These are phyloP conservation scores for Agrocybe chaxingu DNA, from an alignment of 768 basidiomycete genomes.

Conservation along the genomic window DNA sequence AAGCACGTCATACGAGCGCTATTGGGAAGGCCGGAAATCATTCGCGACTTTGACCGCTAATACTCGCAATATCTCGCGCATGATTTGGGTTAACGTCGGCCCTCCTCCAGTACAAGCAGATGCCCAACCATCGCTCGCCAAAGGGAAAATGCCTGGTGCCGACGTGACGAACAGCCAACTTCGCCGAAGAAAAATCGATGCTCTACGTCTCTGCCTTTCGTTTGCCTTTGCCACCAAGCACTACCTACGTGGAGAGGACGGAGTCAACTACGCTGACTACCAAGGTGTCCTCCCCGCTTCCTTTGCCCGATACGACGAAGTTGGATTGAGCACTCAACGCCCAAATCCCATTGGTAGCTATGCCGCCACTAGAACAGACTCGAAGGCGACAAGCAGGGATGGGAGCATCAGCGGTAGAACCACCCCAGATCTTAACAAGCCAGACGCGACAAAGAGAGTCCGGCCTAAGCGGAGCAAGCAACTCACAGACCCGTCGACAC, in stretches of 20 bases:
- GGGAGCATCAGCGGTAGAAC: slow-evolving; percentile 30
- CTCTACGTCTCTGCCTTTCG: slow-evolving; percentile 62
- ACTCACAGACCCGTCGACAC: slow-evolving; percentile 46
- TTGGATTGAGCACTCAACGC: slow-evolving; percentile 33
- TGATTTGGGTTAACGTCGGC: slow-evolving; percentile 78
- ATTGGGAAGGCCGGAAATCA: slow-evolving; percentile 85
- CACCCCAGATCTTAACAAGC: slow-evolving; percentile 28
- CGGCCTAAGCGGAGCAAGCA: slow-evolving; percentile 69
- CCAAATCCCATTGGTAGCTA: slow-evolving; percentile 34
- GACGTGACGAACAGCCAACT: slow-evolving; percentile 50
- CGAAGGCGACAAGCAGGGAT: slow-evolving; percentile 23
- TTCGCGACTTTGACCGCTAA: slow-evolving; percentile 72
- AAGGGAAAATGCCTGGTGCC: slow-evolving; percentile 50
- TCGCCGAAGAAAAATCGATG: slow-evolving; percentile 64
- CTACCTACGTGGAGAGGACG: slow-evolving; percentile 84
- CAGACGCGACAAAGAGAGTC: slow-evolving; percentile 65
- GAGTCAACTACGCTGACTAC: slow-evolving; percentile 67
- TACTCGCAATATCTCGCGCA: slow-evolving; percentile 72
- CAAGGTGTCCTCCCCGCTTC: slow-evolving; percentile 60
- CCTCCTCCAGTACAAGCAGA: slow-evolving; percentile 45
- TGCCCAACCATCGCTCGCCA: slow-evolving; percentile 35
- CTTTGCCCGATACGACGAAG: slow-evolving; percentile 47
- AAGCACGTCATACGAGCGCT: slow-evolving; percentile 80
- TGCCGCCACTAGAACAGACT: slow-evolving; percentile 33
- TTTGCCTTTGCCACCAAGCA: slow-evolving; percentile 78